Percentiles rank a stretch among this genome's conserved stretches.
phyloP scores from a whole-genome alignment of 345 rosid genomes.

The Cardamine resedifolia region DNA sequence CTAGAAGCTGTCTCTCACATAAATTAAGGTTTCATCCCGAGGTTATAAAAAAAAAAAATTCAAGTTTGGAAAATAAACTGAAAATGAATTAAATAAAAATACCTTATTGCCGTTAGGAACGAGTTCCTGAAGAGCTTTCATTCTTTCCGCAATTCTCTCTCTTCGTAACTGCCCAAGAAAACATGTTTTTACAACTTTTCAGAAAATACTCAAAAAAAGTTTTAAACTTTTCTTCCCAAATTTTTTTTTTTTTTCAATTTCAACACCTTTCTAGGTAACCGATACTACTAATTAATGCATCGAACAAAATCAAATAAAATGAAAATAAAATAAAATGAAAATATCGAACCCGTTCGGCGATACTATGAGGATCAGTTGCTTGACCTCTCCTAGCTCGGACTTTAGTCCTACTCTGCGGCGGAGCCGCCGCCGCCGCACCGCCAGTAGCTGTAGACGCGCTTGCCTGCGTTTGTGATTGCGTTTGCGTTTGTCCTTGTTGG shows the following conservation, averaged over 20 bases:
- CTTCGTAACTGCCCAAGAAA: conserved; percentile 71
- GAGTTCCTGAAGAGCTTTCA: conserved; percentile 95
- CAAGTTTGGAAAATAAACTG: not conserved
- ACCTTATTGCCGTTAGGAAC: conserved; percentile 99
- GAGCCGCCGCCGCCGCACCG: conserved; percentile 41
- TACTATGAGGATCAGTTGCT: conserved; percentile 99
- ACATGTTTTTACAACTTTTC: not conserved
- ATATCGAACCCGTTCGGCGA: conserved; percentile 77
- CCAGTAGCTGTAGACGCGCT: conserved; percentile 39
- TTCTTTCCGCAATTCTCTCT: conserved; percentile 97
- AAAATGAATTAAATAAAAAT: conserved; percentile 13
- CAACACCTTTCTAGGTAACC: conserved; percentile 31
- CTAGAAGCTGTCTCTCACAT: no score
- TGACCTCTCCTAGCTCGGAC: conserved; percentile 96
- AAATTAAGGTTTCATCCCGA: no score
- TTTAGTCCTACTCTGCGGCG: conserved; percentile 66
- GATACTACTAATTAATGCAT: conserved; percentile 27
- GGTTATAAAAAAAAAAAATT: no score
- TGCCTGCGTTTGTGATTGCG: conserved; percentile 45
- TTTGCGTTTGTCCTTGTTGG: conserved; percentile 38
- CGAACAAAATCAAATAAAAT: not conserved
- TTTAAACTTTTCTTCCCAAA: not conserved
- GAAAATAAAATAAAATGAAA: not conserved
- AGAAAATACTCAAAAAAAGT: not conserved
- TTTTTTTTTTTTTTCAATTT: no score